Conservation (phyloP, 176 grass and related monocot species). For the Zea luxurians region DNA sequence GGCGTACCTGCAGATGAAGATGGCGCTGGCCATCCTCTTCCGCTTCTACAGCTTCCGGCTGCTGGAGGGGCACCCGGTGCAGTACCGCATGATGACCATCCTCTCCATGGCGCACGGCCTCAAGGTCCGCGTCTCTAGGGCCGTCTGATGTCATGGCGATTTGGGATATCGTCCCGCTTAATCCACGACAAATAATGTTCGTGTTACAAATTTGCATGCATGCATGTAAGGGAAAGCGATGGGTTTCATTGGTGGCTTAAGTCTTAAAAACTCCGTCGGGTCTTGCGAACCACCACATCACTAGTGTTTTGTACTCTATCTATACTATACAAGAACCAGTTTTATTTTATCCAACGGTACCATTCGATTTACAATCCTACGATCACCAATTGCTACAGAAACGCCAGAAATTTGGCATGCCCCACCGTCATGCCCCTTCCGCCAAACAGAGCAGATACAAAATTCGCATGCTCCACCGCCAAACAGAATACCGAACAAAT, state of each 20-base stretch:
- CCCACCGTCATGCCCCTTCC: too few relatives aligned
- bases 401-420: too few relatives aligned
- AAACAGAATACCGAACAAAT: too few relatives aligned
- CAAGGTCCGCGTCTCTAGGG: slow-evolving; percentile 62
- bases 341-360: too few relatives aligned
- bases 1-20: slow-evolving; percentile 97
- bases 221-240: neutral
- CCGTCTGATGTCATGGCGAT: neutral
- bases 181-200: slow-evolving; percentile 30
- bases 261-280: neutral
- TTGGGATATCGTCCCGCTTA: neutral
- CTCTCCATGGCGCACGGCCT: slow-evolving; percentile 94
- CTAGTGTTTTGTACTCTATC: slow-evolving; percentile 36
- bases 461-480: too few relatives aligned
- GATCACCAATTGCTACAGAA: too few relatives aligned
- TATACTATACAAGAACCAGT: too few relatives aligned
- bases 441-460: too few relatives aligned
- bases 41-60: slow-evolving; percentile 80
- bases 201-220: neutral
- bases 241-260: neutral
- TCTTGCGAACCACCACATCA: neutral
- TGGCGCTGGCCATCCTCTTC: slow-evolving; percentile 79
- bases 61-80: slow-evolving; percentile 62
- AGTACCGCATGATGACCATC: slow-evolving; percentile 95
- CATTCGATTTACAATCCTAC: too few relatives aligned